Evolutionary conservation across 352 stramenopile genomes (phyloP).

Genomic region (Pythium pyrilobum): DNA sequence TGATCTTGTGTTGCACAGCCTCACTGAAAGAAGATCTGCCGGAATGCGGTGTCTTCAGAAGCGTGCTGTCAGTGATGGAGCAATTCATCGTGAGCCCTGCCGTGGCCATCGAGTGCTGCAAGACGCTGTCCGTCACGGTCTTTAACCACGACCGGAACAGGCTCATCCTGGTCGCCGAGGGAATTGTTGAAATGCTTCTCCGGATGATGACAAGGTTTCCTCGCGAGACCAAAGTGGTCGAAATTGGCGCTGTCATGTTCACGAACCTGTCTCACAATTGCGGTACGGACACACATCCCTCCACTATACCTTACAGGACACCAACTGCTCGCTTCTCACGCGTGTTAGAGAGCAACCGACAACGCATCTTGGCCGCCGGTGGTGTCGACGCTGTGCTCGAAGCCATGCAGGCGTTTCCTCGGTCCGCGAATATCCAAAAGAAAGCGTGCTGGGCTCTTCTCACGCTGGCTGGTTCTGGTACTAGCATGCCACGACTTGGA

Average conservation of each 20-base stretch:
- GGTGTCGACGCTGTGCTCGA: conserved; percentile 78
- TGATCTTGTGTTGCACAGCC: neutral
- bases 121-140: conserved; percentile 68
- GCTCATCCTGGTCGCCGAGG: conserved; percentile 61
- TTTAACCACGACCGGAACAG: conserved; percentile 79
- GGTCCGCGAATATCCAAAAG: conserved; percentile 67
- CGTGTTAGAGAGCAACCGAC: conserved; percentile 75
- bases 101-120: conserved; percentile 75
- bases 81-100: conserved; percentile 37
- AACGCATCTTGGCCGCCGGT: conserved; percentile 59
- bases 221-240: conserved; percentile 56
- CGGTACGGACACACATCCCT: too few relatives aligned
- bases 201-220: conserved; percentile 56
- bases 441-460: conserved; percentile 78
- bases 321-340: neutral
- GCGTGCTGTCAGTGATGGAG: conserved; percentile 59
- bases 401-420: conserved; percentile 81
- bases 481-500: too few relatives aligned
- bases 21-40: conserved; percentile 75
- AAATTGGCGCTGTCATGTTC: conserved; percentile 66
- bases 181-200: conserved; percentile 50
- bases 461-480: conserved; percentile 74
- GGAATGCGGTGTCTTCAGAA: conserved; percentile 52
- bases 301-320: too few relatives aligned
- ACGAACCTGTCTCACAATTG: conserved; percentile 87